Percentiles rank a stretch among this genome's conserved stretches.
Evolutionary conservation across 2,329 filamentous ascomycete genomes (phyloP).

Genomic region (Cladosporium velox): DNA sequence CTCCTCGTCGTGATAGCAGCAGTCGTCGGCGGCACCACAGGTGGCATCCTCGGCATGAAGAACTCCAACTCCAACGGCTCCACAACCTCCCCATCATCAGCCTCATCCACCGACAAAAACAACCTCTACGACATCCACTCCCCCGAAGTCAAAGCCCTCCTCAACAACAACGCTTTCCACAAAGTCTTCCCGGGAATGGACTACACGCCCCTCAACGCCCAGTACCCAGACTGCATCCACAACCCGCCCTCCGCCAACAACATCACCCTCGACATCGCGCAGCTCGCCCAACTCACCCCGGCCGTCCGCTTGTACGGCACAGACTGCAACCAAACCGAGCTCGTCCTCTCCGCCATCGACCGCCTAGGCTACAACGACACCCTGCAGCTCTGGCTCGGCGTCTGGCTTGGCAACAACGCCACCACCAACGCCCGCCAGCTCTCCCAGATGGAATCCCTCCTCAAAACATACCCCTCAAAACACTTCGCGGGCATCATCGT

Average conservation of each 20-base stretch:
- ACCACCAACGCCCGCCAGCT: constrained; percentile 86
- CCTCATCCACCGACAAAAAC: constrained; percentile 44
- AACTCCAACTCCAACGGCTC: constrained; percentile 35
- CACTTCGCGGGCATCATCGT: constrained; percentile 64
- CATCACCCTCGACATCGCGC: constrained; percentile 84
- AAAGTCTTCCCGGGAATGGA: constrained; percentile 95
- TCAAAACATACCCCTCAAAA: constrained; percentile 62
- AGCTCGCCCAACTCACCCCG: constrained; percentile 87
- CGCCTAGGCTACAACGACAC: constrained; percentile 67
- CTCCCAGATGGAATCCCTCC: constrained; percentile 77
- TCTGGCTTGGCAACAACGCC: constrained; percentile 83
- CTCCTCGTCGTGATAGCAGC: constrained; percentile 67
- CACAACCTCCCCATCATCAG: constrained; percentile 30
- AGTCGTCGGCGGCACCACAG: constrained; percentile 73
- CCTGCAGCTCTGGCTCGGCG: constrained; percentile 90
- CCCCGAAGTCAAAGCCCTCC: constrained; percentile 73
- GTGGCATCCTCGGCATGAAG: constrained; percentile 64
- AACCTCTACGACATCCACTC: constrained; percentile 72
- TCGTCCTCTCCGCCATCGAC: constrained; percentile 82
- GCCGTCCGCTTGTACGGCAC: constrained; percentile 88
- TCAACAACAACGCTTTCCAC: constrained; percentile 80
- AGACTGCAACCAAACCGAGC: constrained; percentile 96
- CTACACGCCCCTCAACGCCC: constrained; percentile 88
- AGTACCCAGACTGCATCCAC: constrained; percentile 80
- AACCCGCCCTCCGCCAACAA: constrained; percentile 90